phyloP scores from a whole-genome alignment of 257 asterid species.

The Datura wrightii region DNA sequence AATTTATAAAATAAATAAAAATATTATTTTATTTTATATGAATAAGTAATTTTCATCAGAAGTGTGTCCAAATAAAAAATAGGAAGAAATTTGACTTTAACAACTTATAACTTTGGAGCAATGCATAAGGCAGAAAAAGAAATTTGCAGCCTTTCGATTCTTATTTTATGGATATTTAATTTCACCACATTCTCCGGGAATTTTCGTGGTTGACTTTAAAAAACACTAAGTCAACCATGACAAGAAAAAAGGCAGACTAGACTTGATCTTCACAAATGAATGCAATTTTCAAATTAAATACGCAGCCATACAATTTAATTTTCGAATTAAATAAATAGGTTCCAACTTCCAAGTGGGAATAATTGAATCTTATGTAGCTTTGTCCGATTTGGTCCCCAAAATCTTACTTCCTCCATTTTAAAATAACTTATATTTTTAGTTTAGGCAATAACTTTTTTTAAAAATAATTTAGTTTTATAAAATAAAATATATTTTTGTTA shows the following conservation, averaged over 20 bases:
- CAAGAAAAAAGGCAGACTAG: neutral
- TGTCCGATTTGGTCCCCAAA: neutral
- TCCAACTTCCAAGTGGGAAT: neutral
- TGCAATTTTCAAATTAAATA: neutral
- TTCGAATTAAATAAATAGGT: neutral
- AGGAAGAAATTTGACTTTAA: neutral
- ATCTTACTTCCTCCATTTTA: too few species aligned
- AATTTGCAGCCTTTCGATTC: neutral
- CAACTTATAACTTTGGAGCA: neutral
- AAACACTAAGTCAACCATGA: neutral
- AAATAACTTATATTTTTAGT: too few species aligned
- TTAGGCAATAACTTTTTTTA: too few species aligned
- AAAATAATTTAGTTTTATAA: too few species aligned
- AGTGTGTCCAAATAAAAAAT: too few species aligned
- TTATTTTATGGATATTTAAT: neutral
- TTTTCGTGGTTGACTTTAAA: neutral
- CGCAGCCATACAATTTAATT: neutral
- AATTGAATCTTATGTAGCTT: neutral
- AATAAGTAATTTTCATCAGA: too few species aligned
- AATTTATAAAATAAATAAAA: too few species aligned
- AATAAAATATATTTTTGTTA: too few species aligned
- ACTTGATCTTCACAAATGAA: slow-evolving; percentile 1
- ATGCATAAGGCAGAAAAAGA: neutral
- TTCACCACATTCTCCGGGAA: neutral
- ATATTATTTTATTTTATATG: too few species aligned